Evolutionary conservation across 805 yeast species (phyloP).

Genomic region (Nakazawaea pomicola): DNA sequence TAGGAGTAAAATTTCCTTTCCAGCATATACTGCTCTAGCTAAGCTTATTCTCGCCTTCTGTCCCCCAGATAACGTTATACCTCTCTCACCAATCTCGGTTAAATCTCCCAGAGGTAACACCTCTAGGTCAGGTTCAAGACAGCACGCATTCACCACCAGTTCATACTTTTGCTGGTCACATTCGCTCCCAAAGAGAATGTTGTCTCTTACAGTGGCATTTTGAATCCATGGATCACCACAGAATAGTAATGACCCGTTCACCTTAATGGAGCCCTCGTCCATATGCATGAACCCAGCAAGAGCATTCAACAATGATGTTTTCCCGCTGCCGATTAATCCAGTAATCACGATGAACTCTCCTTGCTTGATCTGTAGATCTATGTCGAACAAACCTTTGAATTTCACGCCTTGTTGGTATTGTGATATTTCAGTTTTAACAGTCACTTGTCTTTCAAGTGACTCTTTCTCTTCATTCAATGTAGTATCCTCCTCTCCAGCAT

Average conservation of each 20-base stretch:
- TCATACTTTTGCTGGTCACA: slow-evolving; percentile 43
- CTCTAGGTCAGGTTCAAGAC: slow-evolving; percentile 53
- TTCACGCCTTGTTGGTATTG: background rate
- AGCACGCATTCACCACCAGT: slow-evolving; percentile 51
- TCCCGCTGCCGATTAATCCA: slow-evolving; percentile 33
- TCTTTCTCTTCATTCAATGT: no score
- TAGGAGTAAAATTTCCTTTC: slow-evolving; percentile 53
- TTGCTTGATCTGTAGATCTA: slow-evolving; percentile 23
- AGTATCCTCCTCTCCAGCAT: no score
- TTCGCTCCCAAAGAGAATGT: slow-evolving; percentile 59
- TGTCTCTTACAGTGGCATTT: slow-evolving; percentile 62
- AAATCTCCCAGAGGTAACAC: slow-evolving; percentile 59
- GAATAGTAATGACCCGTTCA: slow-evolving; percentile 17
- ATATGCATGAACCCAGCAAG: slow-evolving; percentile 34
- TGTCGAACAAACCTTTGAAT: slow-evolving; percentile 26
- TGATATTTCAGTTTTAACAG: slow-evolving; percentile 15
- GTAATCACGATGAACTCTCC: slow-evolving; percentile 34
- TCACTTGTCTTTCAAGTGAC: slow-evolving; percentile 9
- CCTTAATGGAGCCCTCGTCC: slow-evolving; percentile 24
- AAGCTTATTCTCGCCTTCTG: slow-evolving; percentile 69
- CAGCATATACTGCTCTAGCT: slow-evolving; percentile 68
- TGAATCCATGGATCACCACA: slow-evolving; percentile 63
- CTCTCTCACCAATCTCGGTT: slow-evolving; percentile 73
- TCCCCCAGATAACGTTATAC: slow-evolving; percentile 72
- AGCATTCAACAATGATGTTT: slow-evolving; percentile 32